Conservation (phyloP, 768 basidiomycete species). For the Mycena rebaudengoi region DNA sequence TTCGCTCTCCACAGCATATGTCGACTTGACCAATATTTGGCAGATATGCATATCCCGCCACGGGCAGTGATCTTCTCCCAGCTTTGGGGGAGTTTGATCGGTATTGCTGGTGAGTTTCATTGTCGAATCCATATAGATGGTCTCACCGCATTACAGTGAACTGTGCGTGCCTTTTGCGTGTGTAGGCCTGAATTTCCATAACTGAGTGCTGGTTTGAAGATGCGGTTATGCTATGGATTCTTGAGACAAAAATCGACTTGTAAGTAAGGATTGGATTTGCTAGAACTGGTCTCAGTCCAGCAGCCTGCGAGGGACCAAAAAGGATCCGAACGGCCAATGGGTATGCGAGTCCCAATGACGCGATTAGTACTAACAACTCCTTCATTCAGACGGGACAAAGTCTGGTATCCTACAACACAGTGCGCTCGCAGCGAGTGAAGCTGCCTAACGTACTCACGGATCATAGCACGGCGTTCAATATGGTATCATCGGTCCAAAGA, state of each 20-base stretch:
- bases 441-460: too few species aligned
- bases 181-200: too few species aligned
- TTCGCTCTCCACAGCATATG: neutral
- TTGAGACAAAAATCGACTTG: neutral
- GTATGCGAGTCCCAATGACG: neutral
- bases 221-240: conserved; percentile 1
- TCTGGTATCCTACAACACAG: conserved; percentile 9
- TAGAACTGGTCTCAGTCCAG: neutral
- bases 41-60: conserved; percentile 11
- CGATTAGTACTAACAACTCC: neutral
- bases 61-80: neutral
- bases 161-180: neutral
- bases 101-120: neutral
- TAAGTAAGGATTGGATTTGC: neutral
- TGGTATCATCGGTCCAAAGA: neutral
- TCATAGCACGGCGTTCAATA: conserved; percentile 19
- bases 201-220: too few species aligned
- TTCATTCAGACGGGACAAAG: conserved; percentile 1
- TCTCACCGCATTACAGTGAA: neutral
- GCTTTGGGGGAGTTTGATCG: neutral
- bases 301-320: neutral
- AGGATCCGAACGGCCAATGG: conserved; percentile 14
- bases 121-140: neutral
- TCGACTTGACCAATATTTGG: neutral
- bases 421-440: too few species aligned